Base-by-base conservation (phyloP, 2,329 filamentous ascomycete genomes). In the Mariannaea sp. region DNA sequence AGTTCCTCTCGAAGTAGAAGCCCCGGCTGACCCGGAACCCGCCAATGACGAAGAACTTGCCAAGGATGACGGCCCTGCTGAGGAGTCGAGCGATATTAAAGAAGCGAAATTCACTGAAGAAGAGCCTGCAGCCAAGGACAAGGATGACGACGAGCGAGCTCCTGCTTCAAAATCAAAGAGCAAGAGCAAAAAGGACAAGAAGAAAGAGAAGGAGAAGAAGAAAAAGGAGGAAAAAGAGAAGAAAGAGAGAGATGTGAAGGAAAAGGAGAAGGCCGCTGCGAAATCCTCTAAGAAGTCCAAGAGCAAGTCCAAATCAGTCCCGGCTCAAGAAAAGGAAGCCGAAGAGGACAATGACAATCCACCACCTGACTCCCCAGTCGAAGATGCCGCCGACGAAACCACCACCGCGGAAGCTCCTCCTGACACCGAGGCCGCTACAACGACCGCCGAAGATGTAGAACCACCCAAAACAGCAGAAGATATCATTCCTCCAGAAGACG, bases 191-290 rank as follows among this genome's bases (percentile, higher is more conserved):
- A 64, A 44, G 10, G 35, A 49, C n/a, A 64, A 61, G 36, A 57
- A 57, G 42, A 63, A 61, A 47, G 54, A 62, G n/a, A 60, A 65
- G 36, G 52, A 58, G 29, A 56, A 61, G 33, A 46, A 60, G 13
- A n/a, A 32, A 12, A 32, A 32, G 9, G 29, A 32, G 29, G 13
- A 32, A n/a, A 32, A 32, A n/a, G 29, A 32, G 5, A 32, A 32
- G 29, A 12, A 29, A 29, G 12, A 29, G 26, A 29, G 12, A 12
- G 12, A 29, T 7, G 12, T 7, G 79, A 81, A 82, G 40, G 87
- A 86, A 70, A 91, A 92, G 76, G 81, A 46, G 42, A 49, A 54
- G 32, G 32, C n/a, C 13, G 32, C 32, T 5, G 26, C 26, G 12
- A 35, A 35, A 35, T 7, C 33, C n/a, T 8, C 33, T 10, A 17